Evolutionary conservation across 1,284 basidiomycete genomes (phyloP).

Genomic region (Agroathelia rolfsii): DNA sequence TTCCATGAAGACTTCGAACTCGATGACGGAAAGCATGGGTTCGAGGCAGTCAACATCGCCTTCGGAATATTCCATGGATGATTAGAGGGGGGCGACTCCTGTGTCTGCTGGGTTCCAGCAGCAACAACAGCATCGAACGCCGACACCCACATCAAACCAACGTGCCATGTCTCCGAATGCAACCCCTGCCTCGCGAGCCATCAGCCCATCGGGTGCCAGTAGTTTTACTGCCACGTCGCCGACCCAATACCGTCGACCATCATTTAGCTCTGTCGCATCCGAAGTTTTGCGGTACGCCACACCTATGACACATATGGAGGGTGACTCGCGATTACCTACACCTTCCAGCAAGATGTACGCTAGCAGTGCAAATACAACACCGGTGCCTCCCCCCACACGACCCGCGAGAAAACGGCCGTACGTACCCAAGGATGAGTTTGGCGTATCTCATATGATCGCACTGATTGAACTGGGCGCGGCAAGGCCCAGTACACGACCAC

Average conservation of each 20-base stretch:
- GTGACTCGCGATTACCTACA: slow-evolving; percentile 12
- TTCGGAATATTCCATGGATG: slow-evolving; percentile 51
- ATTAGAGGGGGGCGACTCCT: slow-evolving; percentile 34
- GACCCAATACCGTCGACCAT: slow-evolving; percentile 41
- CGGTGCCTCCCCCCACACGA: no score
- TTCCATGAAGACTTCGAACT: slow-evolving; percentile 13
- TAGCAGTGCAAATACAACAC: no score
- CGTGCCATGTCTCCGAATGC: no score
- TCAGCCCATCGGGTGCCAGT: slow-evolving; percentile 23
- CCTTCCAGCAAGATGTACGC: no score
- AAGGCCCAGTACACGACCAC: slow-evolving; percentile 24
- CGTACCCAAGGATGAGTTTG: slow-evolving; percentile 75
- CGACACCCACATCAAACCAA: no score
- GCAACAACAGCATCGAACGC: no score
- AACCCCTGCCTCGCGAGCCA: slow-evolving; percentile 9
- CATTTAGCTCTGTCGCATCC: slow-evolving; percentile 56
- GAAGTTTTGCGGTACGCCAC: slow-evolving; percentile 49
- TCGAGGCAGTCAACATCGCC: slow-evolving; percentile 32
- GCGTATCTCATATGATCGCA: slow-evolving; percentile 72
- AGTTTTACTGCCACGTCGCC: slow-evolving; percentile 28
- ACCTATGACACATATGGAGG: slow-evolving; percentile 26
- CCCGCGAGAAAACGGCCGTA: slow-evolving; percentile 30
- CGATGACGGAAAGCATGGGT: slow-evolving; percentile 18
- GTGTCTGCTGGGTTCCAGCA: slow-evolving; percentile 24
- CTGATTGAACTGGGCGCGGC: slow-evolving; percentile 68